Evolutionary conservation across 1,284 basidiomycete genomes (phyloP), one percentile per base, ranked within the genome.

Genomic region (Malassezia cuniculi): DNA sequence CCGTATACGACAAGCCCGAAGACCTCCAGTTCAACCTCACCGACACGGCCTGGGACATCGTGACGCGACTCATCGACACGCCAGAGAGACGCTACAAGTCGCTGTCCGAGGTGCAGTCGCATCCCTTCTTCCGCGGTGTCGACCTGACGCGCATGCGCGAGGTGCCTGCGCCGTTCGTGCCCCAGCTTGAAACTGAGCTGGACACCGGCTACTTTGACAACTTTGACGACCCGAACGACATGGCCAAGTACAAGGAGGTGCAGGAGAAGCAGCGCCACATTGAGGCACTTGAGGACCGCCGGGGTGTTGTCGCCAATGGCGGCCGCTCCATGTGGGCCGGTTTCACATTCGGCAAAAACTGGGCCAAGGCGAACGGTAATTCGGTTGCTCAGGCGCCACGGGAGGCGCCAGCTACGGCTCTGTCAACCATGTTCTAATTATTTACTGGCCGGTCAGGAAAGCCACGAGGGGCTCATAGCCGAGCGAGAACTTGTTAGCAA

Each of bases 171-270:
- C 93, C 93, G 0, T 97, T 95, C 69, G 82, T 97, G 4, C 93
- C 93, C 15, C 81, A 86, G 8, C 77, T 99, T 25, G 89, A 95
- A 63, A 84, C 80, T 15, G 93, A 97, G 57, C 76, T 85, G 45
- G 93, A 66, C 68, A 89, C 89, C 1, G 90, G 89, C 9, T 97
- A 97, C 72, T 99, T 95, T 73, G 93, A 99, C 69, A 87, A 94
- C 68, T 97, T 95, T 69, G 81, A 80, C 18, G 82, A 77, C 17
- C 73, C 48, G 5, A 85, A 89, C 53, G 93, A 99, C 68, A 94
- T 97, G 87, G 87, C 86, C 33, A 95, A 97, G 72, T 71, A 70
- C 55, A 69, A 70, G 24, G 93, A 99, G 69, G 93, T 99, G 6
- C 80, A 84, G 69, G 93, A 95, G 72, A 99, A 97, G 71, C 87